phyloP scores from a whole-genome alignment of 495 filamentous ascomycete species.

The Saxophila tyrrhenica region DNA sequence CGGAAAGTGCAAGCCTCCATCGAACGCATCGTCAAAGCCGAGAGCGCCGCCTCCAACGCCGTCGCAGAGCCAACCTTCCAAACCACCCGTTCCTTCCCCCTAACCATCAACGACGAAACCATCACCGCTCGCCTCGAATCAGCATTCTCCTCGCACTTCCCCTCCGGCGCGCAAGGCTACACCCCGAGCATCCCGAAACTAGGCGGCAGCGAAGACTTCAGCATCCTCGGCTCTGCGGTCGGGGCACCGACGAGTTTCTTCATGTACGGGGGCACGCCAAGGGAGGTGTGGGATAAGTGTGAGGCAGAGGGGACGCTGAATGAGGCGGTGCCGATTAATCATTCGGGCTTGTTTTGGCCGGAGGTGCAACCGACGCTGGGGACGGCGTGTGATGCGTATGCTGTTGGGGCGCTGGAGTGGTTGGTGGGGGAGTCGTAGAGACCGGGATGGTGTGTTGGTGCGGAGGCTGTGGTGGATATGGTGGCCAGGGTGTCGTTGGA shows the following conservation, averaged over 20 bases:
- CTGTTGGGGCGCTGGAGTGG: conserved; percentile 41
- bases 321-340: conserved; percentile 37
- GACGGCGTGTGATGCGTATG: conserved; percentile 45
- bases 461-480: too few species aligned
- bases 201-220: conserved; percentile 45
- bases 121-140: conserved; percentile 32
- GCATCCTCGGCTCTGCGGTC: conserved; percentile 41
- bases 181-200: conserved; percentile 18
- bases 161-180: conserved; percentile 15
- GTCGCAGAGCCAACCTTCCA: conserved; percentile 33
- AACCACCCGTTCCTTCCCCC: conserved; percentile 32
- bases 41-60: conserved; percentile 37
- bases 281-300: conserved; percentile 37
- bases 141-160: conserved; percentile 38
- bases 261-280: conserved; percentile 43
- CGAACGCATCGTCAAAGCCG: conserved; percentile 42
- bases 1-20: conserved; percentile 36
- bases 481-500: too few species aligned
- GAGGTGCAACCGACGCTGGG: conserved; percentile 48
- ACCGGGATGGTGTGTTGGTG: not conserved
- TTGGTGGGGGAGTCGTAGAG: conserved; percentile 18
- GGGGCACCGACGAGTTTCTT: conserved; percentile 45
- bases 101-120: conserved; percentile 41
- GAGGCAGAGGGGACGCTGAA: conserved; percentile 35
- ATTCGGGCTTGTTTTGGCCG: conserved; percentile 50